phyloP scores from a whole-genome alignment of 768 basidiomycete genomes.

The Russula ochroleuca region DNA sequence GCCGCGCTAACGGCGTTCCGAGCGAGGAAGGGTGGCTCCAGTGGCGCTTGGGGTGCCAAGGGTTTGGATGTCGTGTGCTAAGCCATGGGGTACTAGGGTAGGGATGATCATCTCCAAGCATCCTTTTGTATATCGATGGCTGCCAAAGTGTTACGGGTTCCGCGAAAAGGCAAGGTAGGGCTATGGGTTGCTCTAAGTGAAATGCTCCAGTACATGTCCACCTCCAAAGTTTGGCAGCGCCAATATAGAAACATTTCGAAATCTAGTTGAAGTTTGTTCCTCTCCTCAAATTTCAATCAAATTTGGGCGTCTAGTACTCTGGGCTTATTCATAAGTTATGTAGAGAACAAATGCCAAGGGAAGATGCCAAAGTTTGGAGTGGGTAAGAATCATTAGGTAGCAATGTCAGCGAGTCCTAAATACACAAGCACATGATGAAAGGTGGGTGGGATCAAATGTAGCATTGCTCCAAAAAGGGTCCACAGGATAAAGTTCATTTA shows the following conservation, averaged over 20 bases:
- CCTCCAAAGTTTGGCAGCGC: neutral
- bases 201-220: neutral
- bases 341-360: neutral
- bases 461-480: neutral
- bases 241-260: neutral
- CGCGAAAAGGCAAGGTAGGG: neutral
- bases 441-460: neutral
- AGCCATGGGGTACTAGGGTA: neutral
- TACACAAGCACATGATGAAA: slow-evolving; percentile 4
- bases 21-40: slow-evolving; percentile 37
- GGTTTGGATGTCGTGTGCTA: slow-evolving; percentile 38
- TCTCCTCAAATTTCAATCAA: neutral
- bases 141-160: neutral
- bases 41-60: slow-evolving; percentile 60
- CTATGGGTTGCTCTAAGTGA: neutral
- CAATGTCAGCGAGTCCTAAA: neutral
- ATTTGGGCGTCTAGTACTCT: neutral
- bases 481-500: neutral
- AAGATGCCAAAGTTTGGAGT: neutral
- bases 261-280: neutral
- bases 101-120: neutral
- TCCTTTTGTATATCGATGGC: neutral
- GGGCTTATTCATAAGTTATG: slow-evolving; percentile 1
- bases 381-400: neutral
- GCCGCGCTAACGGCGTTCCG: slow-evolving; percentile 55